A percentile compares a stretch with the other conserved stretches of the same genome.
Conservation (phyloP, 73 alveolate species). For the Breviolum minutum region DNA sequence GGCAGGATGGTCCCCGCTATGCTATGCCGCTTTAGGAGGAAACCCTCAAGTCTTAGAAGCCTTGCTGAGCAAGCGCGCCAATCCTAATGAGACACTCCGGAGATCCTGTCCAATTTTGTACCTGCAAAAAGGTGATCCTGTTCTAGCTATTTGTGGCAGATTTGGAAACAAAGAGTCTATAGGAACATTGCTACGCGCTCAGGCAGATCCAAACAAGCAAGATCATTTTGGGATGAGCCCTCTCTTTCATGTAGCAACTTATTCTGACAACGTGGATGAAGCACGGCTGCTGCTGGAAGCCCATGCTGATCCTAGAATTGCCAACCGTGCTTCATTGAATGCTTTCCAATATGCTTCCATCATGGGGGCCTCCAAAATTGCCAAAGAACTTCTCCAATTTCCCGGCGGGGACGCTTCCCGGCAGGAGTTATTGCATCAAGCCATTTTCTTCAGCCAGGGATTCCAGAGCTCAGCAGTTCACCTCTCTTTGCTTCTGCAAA, state of each 20-base stretch:
- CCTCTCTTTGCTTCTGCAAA: background rate
- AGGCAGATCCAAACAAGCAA: conserved; percentile 41
- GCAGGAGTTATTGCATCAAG: background rate
- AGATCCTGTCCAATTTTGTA: background rate
- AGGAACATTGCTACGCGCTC: background rate
- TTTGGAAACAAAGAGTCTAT: conserved; percentile 16
- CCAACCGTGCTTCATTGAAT: background rate
- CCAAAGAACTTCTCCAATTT: background rate
- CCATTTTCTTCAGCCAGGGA: background rate
- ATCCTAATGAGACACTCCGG: conserved; percentile 36
- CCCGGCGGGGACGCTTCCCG: background rate
- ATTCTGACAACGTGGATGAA: conserved; percentile 24
- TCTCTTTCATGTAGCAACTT: background rate
- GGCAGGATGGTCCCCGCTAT: conserved; percentile 47
- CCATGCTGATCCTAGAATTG: background rate
- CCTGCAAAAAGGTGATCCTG: background rate
- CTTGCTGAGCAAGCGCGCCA: conserved; percentile 14
- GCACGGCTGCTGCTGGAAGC: conserved; percentile 25
- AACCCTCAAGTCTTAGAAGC: conserved; percentile 33
- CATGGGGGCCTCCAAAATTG: background rate
- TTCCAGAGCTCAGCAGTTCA: background rate
- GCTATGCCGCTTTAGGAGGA: conserved; percentile 35
- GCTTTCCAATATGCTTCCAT: background rate
- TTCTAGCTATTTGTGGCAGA: background rate
- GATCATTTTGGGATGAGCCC: background rate